Base-by-base conservation (phyloP, 164 flowering plant genomes). In the Berberis vulgaris region DNA sequence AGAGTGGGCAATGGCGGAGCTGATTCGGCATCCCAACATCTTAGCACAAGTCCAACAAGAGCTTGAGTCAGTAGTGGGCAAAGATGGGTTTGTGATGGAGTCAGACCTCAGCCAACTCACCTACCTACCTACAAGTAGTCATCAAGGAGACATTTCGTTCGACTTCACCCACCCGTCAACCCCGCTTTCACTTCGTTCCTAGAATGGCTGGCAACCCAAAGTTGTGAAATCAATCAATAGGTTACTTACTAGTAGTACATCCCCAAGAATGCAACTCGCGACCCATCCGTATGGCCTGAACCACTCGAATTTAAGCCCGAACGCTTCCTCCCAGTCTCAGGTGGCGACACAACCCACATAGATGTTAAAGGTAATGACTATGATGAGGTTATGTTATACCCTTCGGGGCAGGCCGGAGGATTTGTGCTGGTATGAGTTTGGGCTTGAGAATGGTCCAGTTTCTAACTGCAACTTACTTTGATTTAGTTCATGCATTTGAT, bases 371-470 rank as follows among this genome's bases (percentile, higher is more conserved):
- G 98, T 2, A 84, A 72, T 64, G 88, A 89, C 61, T 89, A 85
- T 43, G 94, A 86, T 70, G 26, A 26, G 26, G 26, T 26, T 26
- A 26, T 26, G 70, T 86, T 45, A 87, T 89, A 45, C 96, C 96
- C 0, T 89, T 92, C 43, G 98, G 98, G 0, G 89, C 95, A 0
- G 98, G 98, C 1, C 82, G 98, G 0, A 79, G 98, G 58, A 85
- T 87, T 2, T 92, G 98, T 49, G 87, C 87, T 0, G 98, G 98
- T 2, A 70, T 87, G 82, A 84, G 79, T 65, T 54, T 89, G 62
- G 98, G 96, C 13, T 8, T 92, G 12, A 70, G 88, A 0, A 83
- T 83, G 89, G 96, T 92, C 12, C 82, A 81, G 42, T 64, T 89
- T 38, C 42, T 84, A 26, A 73, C 86, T 0, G 98, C 95, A 0